Base-by-base conservation (phyloP, 2,329 filamentous ascomycete genomes). In the Anisogramma anomala region DNA sequence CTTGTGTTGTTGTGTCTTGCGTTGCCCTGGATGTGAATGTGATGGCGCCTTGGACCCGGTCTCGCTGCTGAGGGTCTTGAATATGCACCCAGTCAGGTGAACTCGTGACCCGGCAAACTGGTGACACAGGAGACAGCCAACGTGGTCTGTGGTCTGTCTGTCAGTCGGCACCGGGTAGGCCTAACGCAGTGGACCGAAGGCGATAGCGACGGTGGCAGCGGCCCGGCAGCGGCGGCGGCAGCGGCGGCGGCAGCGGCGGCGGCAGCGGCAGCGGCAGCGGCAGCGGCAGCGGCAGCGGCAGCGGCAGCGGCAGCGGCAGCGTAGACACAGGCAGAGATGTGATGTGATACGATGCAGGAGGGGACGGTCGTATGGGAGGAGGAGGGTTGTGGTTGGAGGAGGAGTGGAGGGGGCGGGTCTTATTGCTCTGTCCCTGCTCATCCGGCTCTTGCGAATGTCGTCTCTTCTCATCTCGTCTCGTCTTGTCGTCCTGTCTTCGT, bases 341-440 rank as follows among this genome's bases (percentile, higher is more conserved):
- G 5, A 9, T 23, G 9, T 9, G 22, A n/a, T n/a, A n/a, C n/a
- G 27, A 30, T 30, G 27, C 11, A 14, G 27, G n/a, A 14, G 27
- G 27, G 27, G 27, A 30, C 27, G n/a, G 27, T 30, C n/a, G 36
- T 39, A 34, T 35, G 34, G n/a, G n/a, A n/a, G 20, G 28, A 37
- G 30, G 36, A 31, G 4, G 26, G 19, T 15, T 27, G n/a, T 43
- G 41, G 41, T 36, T 43, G 41, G 36, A 43, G 32, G 41, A 35
- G 36, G 39, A 33, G 41, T 42, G 41, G 32, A 32, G 30, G 15
- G 33, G 25, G 34, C 22, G 39, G 36, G 25, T 43, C 41, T 43
- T 43, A 43, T 43, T 43, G 34, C 41, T 43, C 8, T 7, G 13
- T 30, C 13, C 36, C 41, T 39, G 33, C 35, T 43, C 30, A 35